Conservation (phyloP, 202 grass and related monocot species). For the Brachypodium distachyon region DNA sequence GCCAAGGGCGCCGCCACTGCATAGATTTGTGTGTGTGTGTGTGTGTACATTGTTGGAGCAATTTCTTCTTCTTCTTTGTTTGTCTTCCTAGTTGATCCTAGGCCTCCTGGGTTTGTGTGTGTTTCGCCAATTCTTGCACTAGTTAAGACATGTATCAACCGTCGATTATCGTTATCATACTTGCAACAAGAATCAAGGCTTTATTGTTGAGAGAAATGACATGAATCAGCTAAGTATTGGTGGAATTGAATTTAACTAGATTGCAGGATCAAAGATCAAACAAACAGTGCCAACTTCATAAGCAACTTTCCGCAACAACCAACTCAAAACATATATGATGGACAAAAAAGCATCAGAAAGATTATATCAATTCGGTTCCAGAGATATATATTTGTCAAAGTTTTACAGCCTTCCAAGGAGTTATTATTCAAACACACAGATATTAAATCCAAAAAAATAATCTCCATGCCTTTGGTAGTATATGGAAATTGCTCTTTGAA, state of each 20-base stretch:
- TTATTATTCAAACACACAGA: not conserved
- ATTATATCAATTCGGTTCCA: not conserved
- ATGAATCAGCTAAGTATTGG: too few relatives aligned
- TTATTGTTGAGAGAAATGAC: too few relatives aligned
- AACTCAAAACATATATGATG: not conserved
- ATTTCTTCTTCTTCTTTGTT: not conserved
- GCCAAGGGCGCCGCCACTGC: not conserved
- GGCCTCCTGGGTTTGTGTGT: not conserved
- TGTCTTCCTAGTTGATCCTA: not conserved
- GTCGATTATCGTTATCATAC: not conserved
- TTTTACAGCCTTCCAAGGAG: not conserved
- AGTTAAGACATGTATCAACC: not conserved
- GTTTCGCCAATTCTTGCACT: conserved; percentile 5
- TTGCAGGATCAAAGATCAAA: not conserved
- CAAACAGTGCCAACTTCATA: not conserved
- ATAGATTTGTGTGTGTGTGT: not conserved
- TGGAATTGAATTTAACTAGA: not conserved
- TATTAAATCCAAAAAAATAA: not conserved
- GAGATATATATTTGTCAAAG: not conserved
- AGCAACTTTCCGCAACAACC: not conserved
- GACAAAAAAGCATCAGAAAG: not conserved
- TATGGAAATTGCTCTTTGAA: not conserved
- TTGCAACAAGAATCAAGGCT: not conserved
- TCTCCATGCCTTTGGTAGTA: not conserved
- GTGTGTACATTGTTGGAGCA: conserved; percentile 17